phyloP scores from a whole-genome alignment of 75 land plant genomes.

The Picea glauca region DNA sequence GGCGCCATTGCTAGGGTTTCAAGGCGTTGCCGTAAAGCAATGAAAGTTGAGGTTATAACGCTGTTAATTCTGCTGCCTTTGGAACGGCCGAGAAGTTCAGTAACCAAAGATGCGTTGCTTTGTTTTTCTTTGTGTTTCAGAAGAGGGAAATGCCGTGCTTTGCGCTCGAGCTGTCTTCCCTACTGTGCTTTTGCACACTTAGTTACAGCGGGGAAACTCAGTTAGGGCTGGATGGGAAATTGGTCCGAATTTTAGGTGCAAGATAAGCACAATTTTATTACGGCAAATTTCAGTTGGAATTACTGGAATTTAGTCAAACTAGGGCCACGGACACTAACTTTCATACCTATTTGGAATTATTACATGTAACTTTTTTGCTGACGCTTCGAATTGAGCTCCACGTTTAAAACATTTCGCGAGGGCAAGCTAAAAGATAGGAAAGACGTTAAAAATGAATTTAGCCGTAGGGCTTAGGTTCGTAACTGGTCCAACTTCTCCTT shows the following conservation, averaged over 20 bases:
- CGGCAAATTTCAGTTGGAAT: neutral
- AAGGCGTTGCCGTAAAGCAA: no score
- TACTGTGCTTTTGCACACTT: neutral
- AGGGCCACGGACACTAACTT: neutral
- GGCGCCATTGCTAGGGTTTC: neutral
- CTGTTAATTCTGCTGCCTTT: neutral
- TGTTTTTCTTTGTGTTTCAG: no score
- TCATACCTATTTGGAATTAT: neutral
- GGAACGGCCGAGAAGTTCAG: neutral
- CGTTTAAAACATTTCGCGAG: no score
- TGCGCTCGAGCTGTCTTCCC: no score
- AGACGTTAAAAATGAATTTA: no score
- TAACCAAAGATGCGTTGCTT: neutral
- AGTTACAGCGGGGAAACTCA: neutral
- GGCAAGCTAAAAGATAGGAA: no score
- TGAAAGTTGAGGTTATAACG: neutral
- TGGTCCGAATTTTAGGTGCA: neutral
- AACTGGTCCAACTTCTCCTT: no score
- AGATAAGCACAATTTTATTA: neutral
- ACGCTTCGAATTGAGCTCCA: no score
- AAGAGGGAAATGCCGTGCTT: no score
- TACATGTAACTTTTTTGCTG: no score
- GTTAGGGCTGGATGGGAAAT: neutral
- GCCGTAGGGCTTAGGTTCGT: no score
- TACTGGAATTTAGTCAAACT: no score